Base-by-base conservation (phyloP, 768 basidiomycete species). In the Tylopilus subfusipes region DNA sequence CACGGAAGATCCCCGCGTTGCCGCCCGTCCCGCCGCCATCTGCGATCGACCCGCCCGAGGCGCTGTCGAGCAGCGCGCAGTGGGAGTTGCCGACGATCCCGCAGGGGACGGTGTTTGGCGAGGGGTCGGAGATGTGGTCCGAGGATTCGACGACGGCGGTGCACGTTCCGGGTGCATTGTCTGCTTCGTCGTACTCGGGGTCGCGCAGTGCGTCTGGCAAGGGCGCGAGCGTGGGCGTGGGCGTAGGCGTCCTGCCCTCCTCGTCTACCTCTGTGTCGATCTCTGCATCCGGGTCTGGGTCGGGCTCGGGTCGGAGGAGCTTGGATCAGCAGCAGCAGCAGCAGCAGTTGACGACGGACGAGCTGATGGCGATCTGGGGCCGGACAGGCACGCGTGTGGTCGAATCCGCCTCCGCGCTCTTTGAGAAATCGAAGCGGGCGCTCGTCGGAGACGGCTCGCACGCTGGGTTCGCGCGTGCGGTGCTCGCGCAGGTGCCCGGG, bases 391-490 rank as follows among this genome's bases (percentile, higher is more conserved):
- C 84, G 4, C 83, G 83, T 53, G 78, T 96, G 4, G 81, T 82
- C 63, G 83, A 90, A 59, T 77, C 81, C 0, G 92, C 93, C 2
- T 78, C 80, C 16, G 71, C 75, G 38, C 66, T 94, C 48, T 81
- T 78, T 57, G 88, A 89, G 33, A 85, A 86, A 60, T 91, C 90
- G 36, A 93, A 87, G 73, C 86, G 82, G 69, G 66, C 78, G 9
- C 76, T 93, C 38, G 79, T 94, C 27, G 94, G 91, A 6, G 93
- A 96, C 63, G 93, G 94, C 12, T 85, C 88, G 42, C 86, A 89
- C 53, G 74, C 78, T 4, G 92, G 93, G 4, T 94, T 94, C 66
- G 80, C 96, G 24, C 67, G 75, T 16, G 79, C 84, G 6, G 87
- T 83, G 7, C 69, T 94, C 29, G 71, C 73, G 21, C 79, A 85